Evolutionary conservation across 495 filamentous ascomycete genomes (phyloP).

Genomic region (Tuber aestivum): DNA sequence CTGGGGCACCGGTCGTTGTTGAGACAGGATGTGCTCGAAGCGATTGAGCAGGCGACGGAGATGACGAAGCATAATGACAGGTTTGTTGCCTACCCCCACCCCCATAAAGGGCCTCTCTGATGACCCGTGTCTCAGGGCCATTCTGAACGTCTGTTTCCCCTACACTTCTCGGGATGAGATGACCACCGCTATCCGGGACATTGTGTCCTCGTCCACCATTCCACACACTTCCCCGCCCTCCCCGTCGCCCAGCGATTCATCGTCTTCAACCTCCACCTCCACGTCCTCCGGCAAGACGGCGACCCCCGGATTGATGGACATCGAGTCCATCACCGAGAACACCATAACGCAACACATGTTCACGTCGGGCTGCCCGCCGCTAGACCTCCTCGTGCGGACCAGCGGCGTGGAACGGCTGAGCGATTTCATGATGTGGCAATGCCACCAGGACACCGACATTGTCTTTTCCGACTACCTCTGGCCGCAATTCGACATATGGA

Average conservation of each 20-base stretch:
- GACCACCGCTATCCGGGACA: constrained; percentile 78
- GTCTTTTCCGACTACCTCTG: constrained; percentile 88
- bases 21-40: constrained; percentile 77
- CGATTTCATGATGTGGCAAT: constrained; percentile 99
- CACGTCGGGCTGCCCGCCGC: constrained; percentile 73
- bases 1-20: constrained; percentile 76
- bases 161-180: constrained; percentile 97
- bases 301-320: constrained; percentile 51
- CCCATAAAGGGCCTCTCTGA: not conserved
- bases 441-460: constrained; percentile 82
- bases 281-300: constrained; percentile 21
- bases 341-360: constrained; percentile 75
- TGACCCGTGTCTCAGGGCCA: constrained; percentile 49
- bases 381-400: constrained; percentile 84
- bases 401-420: constrained; percentile 86
- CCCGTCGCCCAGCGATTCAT: constrained; percentile 22
- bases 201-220: constrained; percentile 51
- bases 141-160: constrained; percentile 94
- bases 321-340: constrained; percentile 77
- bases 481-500: constrained; percentile 94
- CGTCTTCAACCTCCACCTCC: constrained; percentile 18
- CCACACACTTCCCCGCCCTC: constrained; percentile 19
- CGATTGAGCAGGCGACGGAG: constrained; percentile 72
- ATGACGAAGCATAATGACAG: constrained; percentile 77
- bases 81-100: constrained; percentile 44